phyloP scores from a whole-genome alignment of 2,329 filamentous ascomycete species.

The Arachnomyces sp. region DNA sequence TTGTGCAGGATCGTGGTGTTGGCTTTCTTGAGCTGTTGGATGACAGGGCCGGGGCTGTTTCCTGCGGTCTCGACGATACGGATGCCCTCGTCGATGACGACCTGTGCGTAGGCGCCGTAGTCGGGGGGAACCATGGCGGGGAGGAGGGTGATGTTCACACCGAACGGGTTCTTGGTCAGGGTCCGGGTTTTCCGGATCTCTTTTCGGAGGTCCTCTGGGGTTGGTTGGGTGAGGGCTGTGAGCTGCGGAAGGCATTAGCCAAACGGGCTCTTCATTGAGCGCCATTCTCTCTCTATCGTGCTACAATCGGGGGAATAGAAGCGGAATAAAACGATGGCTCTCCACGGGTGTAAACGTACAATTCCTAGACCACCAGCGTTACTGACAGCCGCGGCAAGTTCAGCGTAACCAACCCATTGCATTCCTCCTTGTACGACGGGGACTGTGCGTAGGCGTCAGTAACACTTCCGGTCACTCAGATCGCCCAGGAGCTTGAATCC shows the following conservation, averaged over 20 bases:
- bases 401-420: constrained; percentile 50
- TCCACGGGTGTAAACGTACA: constrained; percentile 24
- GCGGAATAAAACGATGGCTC: no score
- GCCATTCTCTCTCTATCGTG: no score
- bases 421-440: constrained; percentile 45
- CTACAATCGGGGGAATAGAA: no score
- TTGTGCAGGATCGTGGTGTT: constrained; percentile 83
- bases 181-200: constrained; percentile 82
- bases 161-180: constrained; percentile 61
- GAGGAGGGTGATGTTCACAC: constrained; percentile 89
- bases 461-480: background rate
- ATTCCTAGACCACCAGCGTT: constrained; percentile 47
- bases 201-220: constrained; percentile 80
- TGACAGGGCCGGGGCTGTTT: constrained; percentile 83
- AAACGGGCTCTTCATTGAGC: no score
- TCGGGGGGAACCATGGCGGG: constrained; percentile 83
- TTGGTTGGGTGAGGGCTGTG: constrained; percentile 72
- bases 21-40: constrained; percentile 74
- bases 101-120: constrained; percentile 84
- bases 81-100: constrained; percentile 87
- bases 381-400: constrained; percentile 45
- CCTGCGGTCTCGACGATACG: constrained; percentile 87
- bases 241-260: constrained; percentile 24
- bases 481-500: constrained; percentile 3
- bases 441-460: constrained; percentile 22